phyloP scores from a whole-genome alignment of 2,329 filamentous ascomycete species.

The Penicillium sp. region DNA sequence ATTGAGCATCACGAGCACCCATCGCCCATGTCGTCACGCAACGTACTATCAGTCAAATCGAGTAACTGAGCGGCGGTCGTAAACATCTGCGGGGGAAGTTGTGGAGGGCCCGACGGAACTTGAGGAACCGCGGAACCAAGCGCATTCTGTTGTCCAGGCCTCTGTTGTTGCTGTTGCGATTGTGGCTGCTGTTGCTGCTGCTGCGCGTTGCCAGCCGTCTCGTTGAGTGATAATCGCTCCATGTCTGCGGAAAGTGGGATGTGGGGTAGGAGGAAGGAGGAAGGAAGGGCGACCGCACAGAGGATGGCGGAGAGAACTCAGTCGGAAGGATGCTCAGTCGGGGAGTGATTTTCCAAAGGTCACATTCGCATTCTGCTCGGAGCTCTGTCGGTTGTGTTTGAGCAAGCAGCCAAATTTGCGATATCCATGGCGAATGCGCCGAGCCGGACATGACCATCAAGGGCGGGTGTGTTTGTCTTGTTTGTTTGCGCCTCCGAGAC shows the following conservation, averaged over 20 bases:
- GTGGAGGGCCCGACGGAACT: constrained; percentile 37
- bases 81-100: constrained; percentile 81
- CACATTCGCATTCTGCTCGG: constrained; percentile 15
- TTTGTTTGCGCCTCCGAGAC: constrained; percentile 9
- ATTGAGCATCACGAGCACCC: background rate
- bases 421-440: constrained; percentile 4
- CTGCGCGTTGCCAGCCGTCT: constrained; percentile 24
- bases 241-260: constrained; percentile 18
- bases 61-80: constrained; percentile 92
- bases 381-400: constrained; percentile 1
- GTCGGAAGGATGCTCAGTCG: background rate
- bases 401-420: constrained; percentile 2
- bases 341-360: background rate
- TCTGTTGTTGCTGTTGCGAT: constrained; percentile 16
- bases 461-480: constrained; percentile 20
- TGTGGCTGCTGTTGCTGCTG: constrained; percentile 24
- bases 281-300: constrained; percentile 4
- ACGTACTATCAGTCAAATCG: constrained; percentile 93
- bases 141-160: constrained; percentile 24
- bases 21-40: background rate
- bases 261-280: constrained; percentile 9
- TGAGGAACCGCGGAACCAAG: constrained; percentile 24
- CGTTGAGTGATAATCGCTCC: constrained; percentile 35
- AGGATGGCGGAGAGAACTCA: background rate
- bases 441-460: constrained; percentile 11